Evolutionary conservation across 2,329 filamentous ascomycete genomes (phyloP).

Genomic region (Dactylellina parvicollis): DNA sequence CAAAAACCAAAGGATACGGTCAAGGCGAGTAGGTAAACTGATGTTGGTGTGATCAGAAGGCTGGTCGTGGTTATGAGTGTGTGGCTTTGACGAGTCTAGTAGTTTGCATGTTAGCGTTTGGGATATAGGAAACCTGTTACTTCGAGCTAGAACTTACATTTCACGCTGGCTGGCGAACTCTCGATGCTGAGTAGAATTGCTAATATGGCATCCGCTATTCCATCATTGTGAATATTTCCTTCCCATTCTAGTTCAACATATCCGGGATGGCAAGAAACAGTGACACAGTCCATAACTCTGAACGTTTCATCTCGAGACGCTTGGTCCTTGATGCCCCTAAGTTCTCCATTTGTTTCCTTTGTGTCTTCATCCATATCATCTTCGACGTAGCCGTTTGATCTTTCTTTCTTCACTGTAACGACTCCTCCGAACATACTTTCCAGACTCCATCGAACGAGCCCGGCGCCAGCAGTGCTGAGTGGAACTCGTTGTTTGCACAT

Average conservation of each 20-base stretch:
- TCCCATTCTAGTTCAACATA: conserved; percentile 96
- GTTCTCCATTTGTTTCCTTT: conserved; percentile 59
- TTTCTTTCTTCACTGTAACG: conserved; percentile 63
- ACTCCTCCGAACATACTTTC: conserved; percentile 93
- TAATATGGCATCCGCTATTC: conserved; percentile 96
- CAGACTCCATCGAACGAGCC: conserved; percentile 91
- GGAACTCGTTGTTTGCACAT: conserved; percentile 90
- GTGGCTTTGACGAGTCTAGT: conserved; percentile 64
- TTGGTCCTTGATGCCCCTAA: conserved; percentile 59
- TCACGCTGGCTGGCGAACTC: conserved; percentile 92
- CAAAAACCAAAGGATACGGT: conserved; percentile 91
- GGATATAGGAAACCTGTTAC: background rate
- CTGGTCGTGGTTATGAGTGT: conserved; percentile 65
- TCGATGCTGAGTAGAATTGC: conserved; percentile 91
- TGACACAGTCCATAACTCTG: conserved; percentile 88
- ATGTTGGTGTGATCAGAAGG: conserved; percentile 79
- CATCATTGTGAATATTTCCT: conserved; percentile 96
- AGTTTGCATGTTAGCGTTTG: conserved; percentile 61
- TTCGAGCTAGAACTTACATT: conserved; percentile 69
- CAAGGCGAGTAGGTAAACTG: conserved; percentile 78
- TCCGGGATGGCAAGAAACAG: conserved; percentile 80
- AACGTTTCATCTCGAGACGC: conserved; percentile 64
- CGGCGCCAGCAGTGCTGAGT: conserved; percentile 85
- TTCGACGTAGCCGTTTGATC: conserved; percentile 60
- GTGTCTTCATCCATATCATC: conserved; percentile 62